phyloP scores from a whole-genome alignment of 495 filamentous ascomycete genomes.

The Penicillium lagena region DNA sequence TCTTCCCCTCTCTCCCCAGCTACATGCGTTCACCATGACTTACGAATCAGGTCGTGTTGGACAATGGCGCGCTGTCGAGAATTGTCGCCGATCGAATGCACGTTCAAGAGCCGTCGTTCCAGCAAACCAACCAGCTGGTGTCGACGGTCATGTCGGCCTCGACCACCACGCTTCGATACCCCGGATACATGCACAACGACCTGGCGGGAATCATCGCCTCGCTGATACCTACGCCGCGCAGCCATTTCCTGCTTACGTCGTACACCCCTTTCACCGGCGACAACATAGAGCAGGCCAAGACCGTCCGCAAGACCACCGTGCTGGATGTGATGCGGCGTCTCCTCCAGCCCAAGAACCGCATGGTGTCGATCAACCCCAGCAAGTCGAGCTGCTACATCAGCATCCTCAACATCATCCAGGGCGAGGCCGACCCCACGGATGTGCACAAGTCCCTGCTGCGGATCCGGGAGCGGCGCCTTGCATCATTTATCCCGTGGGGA shows the following conservation, averaged over 20 bases:
- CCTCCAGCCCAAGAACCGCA: slow-evolving; percentile 95
- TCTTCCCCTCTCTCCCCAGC: background rate
- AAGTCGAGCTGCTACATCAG: slow-evolving; percentile 99
- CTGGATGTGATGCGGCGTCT: slow-evolving; percentile 95
- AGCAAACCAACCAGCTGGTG: slow-evolving; percentile 95
- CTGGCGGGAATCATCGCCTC: slow-evolving; percentile 94
- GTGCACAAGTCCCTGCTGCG: slow-evolving; percentile 95
- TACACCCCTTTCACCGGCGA: slow-evolving; percentile 97
- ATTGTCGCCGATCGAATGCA: slow-evolving; percentile 94
- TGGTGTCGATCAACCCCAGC: slow-evolving; percentile 92
- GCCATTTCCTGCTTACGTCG: slow-evolving; percentile 96
- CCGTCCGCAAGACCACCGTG: slow-evolving; percentile 94
- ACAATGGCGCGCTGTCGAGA: slow-evolving; percentile 88
- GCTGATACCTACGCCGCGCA: slow-evolving; percentile 90
- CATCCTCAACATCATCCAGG: slow-evolving; percentile 97
- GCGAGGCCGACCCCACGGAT: slow-evolving; percentile 95
- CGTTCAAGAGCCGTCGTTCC: slow-evolving; percentile 87
- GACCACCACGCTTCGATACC: slow-evolving; percentile 92
- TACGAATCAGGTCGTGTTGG: slow-evolving; percentile 68
- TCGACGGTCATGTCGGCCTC: slow-evolving; percentile 98
- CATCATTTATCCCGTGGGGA: slow-evolving; percentile 99
- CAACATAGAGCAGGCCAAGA: slow-evolving; percentile 92
- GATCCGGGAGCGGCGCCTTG: slow-evolving; percentile 88
- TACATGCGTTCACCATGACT: background rate
- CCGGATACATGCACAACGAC: slow-evolving; percentile 99